Evolutionary conservation across 108 stramenopile species (phyloP).

Genomic region (Skeletonema menzelii): DNA sequence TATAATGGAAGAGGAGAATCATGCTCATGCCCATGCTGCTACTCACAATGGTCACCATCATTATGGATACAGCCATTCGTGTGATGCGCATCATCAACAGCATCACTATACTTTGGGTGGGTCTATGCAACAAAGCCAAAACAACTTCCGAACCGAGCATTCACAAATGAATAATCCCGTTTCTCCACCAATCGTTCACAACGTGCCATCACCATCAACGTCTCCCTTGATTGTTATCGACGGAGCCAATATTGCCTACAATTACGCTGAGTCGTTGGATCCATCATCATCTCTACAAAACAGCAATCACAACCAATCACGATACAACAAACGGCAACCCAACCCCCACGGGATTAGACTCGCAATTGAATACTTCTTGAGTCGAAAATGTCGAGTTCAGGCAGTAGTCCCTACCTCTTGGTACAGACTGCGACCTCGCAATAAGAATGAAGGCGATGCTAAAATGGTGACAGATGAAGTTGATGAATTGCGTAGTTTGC

Average conservation of each 20-base stretch:
- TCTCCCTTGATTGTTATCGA: constrained; percentile 80
- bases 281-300: constrained; percentile 17
- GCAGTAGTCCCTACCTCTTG: constrained; percentile 79
- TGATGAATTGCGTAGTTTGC: constrained; percentile 56
- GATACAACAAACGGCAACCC: constrained; percentile 36
- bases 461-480: constrained; percentile 55
- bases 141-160: background rate
- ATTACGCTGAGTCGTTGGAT: constrained; percentile 64
- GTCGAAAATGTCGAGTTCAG: constrained; percentile 62
- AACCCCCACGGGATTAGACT: constrained; percentile 66
- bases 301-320: constrained; percentile 8
- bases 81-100: background rate
- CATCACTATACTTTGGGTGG: constrained; percentile 1
- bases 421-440: constrained; percentile 54
- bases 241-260: constrained; percentile 84
- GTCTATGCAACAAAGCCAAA: background rate
- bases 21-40: background rate
- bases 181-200: constrained; percentile 4
- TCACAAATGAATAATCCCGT: background rate
- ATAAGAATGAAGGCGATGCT: constrained; percentile 41
- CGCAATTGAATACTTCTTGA: constrained; percentile 63
- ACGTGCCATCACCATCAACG: constrained; percentile 39
- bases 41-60: background rate
- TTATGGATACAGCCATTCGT: background rate
- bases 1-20: constrained; percentile 11